phyloP scores from a whole-genome alignment of 495 filamentous ascomycete species.

The Xanthoparmelia taractica region DNA sequence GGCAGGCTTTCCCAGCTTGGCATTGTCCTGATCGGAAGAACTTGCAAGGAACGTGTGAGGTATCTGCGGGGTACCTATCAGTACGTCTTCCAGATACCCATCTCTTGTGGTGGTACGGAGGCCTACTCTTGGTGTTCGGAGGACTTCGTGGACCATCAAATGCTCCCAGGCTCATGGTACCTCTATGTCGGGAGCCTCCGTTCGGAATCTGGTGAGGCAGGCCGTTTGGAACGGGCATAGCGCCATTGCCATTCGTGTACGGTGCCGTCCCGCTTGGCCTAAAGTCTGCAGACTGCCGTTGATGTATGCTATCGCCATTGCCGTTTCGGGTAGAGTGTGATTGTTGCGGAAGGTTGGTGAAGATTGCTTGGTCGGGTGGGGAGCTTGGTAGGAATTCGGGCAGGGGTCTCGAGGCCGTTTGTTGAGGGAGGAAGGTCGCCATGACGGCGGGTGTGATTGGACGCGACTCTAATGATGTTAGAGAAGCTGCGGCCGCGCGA shows the following conservation, averaged over 20 bases:
- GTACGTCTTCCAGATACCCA: slow-evolving; percentile 16
- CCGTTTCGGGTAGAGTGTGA: slow-evolving; percentile 7
- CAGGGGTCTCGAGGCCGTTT: slow-evolving; percentile 16
- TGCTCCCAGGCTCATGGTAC: slow-evolving; percentile 36
- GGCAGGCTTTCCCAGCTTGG: slow-evolving; percentile 91
- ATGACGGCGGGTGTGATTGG: slow-evolving; percentile 12
- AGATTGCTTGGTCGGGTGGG: slow-evolving; percentile 23
- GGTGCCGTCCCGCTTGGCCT: slow-evolving; percentile 13
- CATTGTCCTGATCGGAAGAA: slow-evolving; percentile 95
- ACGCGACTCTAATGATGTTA: not conserved
- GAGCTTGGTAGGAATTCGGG: slow-evolving; percentile 16
- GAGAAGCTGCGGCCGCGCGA: not conserved
- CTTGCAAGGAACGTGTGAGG: slow-evolving; percentile 97
- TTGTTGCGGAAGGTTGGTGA: slow-evolving; percentile 17
- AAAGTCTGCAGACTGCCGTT: slow-evolving; percentile 18
- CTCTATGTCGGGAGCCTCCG: slow-evolving; percentile 23
- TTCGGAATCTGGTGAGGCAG: slow-evolving; percentile 22
- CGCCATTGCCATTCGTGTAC: slow-evolving; percentile 16
- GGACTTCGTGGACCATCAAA: slow-evolving; percentile 73
- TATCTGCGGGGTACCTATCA: slow-evolving; percentile 51
- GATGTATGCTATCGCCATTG: slow-evolving; percentile 11
- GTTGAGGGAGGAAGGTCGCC: slow-evolving; percentile 23
- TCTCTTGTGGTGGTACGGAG: not conserved
- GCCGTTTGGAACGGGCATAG: slow-evolving; percentile 19
- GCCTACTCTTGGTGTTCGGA: slow-evolving; percentile 69